These are phyloP conservation scores for Hymenoscyphus scutula DNA, from an alignment of 2,329 filamentous ascomycete species.

Conservation along the genomic window DNA sequence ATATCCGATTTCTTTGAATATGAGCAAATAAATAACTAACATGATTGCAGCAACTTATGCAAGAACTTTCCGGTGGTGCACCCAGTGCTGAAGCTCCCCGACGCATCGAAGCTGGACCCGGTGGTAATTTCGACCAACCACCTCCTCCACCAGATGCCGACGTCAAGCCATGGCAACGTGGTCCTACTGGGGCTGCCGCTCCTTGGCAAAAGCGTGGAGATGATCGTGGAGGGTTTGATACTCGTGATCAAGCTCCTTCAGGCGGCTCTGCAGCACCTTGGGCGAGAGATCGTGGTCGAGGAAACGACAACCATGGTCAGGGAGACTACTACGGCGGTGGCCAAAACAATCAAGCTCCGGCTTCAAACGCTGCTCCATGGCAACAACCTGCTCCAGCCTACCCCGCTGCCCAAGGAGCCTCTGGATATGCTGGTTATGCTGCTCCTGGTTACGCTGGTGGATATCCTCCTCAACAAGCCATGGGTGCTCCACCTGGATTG, in stretches of 20 bases:
- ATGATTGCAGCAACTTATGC: slow-evolving; percentile 81
- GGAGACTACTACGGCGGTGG: slow-evolving; percentile 49
- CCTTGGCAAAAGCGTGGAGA: slow-evolving; percentile 63
- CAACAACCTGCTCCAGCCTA: slow-evolving; percentile 42
- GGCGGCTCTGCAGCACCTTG: slow-evolving; percentile 54
- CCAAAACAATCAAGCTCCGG: slow-evolving; percentile 44
- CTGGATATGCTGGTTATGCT: slow-evolving; percentile 56
- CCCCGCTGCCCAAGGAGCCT: slow-evolving; percentile 39
- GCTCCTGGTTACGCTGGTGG: slow-evolving; percentile 44
- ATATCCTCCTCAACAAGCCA: slow-evolving; percentile 42
- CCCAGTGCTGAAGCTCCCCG: slow-evolving; percentile 61
- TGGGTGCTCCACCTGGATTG: slow-evolving; percentile 44
- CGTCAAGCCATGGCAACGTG: slow-evolving; percentile 84
- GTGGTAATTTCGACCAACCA: slow-evolving; percentile 54
- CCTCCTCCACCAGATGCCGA: slow-evolving; percentile 45
- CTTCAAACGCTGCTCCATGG: slow-evolving; percentile 42
- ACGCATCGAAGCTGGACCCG: slow-evolving; percentile 81
- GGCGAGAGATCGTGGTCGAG: slow-evolving; percentile 54
- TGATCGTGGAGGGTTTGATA: slow-evolving; percentile 42
- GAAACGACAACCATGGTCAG: slow-evolving; percentile 40
- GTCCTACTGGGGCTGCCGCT: slow-evolving; percentile 77
- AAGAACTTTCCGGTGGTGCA: slow-evolving; percentile 81
- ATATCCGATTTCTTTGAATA: slow-evolving; percentile 18
- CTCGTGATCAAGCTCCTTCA: slow-evolving; percentile 34
- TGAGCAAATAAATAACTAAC: slow-evolving; percentile 22